phyloP scores from a whole-genome alignment of 108 stramenopile genomes.

The Schizochytrium sp. region DNA sequence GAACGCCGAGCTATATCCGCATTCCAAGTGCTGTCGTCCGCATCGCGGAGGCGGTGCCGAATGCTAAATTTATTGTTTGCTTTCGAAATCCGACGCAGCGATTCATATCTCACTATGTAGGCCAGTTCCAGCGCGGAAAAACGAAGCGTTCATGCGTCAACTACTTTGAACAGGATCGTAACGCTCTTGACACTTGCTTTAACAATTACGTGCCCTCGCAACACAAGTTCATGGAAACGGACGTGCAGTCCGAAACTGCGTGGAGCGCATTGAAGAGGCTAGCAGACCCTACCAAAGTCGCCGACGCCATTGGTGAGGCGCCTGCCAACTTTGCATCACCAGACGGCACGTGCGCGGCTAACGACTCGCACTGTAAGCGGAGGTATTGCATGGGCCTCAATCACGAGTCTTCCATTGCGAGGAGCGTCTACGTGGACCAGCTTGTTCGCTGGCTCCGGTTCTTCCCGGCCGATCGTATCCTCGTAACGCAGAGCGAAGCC shows the following conservation, averaged over 20 bases:
- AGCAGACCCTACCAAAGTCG: background rate
- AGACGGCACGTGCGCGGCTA: background rate
- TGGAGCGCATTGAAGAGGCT: background rate
- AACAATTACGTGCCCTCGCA: background rate
- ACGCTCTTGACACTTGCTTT: background rate
- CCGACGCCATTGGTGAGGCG: background rate
- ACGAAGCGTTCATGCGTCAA: background rate
- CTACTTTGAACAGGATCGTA: background rate
- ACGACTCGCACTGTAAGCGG: background rate
- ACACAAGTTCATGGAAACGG: background rate
- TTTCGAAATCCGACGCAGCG: background rate
- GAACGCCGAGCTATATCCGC: background rate
- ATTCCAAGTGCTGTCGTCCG: background rate
- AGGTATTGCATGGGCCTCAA: background rate
- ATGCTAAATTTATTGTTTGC: background rate
- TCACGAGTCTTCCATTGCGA: background rate
- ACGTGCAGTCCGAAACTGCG: background rate
- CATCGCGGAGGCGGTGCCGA: background rate
- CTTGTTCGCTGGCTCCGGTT: background rate
- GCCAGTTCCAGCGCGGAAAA: background rate
- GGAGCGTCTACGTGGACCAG: background rate
- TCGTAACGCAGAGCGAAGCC: background rate
- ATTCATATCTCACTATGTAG: background rate
- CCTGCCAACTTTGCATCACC: background rate
- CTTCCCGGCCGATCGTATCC: background rate